These are phyloP conservation scores for Lanmaoa rubissima DNA, from an alignment of 768 basidiomycete genomes.

Conservation along the genomic window DNA sequence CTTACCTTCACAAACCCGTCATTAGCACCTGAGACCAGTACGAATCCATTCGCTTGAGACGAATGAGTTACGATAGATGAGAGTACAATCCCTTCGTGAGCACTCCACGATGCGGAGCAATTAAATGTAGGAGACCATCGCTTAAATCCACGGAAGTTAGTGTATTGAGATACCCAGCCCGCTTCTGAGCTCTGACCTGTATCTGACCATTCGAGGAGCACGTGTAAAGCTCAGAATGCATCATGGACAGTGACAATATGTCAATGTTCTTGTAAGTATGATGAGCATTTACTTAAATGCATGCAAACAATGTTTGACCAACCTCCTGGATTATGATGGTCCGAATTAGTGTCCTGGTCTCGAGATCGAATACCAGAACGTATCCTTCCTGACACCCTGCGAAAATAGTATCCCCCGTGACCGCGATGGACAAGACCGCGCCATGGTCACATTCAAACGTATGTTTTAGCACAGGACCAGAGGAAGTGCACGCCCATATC, in stretches of 20 bases:
- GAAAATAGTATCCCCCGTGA: conserved; percentile 76
- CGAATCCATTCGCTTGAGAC: conserved; percentile 19
- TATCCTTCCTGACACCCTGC: conserved; percentile 95
- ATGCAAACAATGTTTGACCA: conserved; percentile 4
- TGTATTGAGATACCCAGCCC: background rate
- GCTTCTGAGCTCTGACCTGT: conserved; percentile 44
- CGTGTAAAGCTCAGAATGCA: conserved; percentile 64
- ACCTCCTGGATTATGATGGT: conserved; percentile 87
- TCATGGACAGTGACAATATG: conserved; percentile 74
- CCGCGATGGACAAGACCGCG: conserved; percentile 79
- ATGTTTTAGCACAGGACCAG: conserved; percentile 50
- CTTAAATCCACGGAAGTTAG: conserved; percentile 34
- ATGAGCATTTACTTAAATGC: background rate
- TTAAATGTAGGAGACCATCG: conserved; percentile 85
- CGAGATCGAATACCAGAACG: conserved; percentile 87
- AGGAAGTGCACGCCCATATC: conserved; percentile 63
- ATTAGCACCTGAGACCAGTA: conserved; percentile 77
- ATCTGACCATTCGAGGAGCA: conserved; percentile 67
- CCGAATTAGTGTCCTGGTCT: conserved; percentile 82
- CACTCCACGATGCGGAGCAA: conserved; percentile 79
- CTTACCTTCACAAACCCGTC: conserved; percentile 81
- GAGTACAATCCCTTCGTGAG: conserved; percentile 78
- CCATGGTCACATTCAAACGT: conserved; percentile 73
- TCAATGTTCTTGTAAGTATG: conserved; percentile 57
- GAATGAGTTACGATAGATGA: conserved; percentile 64